Conservation (phyloP, 2,329 filamentous ascomycete genomes). For the Ophiocordyceps camponoti-floridani region DNA sequence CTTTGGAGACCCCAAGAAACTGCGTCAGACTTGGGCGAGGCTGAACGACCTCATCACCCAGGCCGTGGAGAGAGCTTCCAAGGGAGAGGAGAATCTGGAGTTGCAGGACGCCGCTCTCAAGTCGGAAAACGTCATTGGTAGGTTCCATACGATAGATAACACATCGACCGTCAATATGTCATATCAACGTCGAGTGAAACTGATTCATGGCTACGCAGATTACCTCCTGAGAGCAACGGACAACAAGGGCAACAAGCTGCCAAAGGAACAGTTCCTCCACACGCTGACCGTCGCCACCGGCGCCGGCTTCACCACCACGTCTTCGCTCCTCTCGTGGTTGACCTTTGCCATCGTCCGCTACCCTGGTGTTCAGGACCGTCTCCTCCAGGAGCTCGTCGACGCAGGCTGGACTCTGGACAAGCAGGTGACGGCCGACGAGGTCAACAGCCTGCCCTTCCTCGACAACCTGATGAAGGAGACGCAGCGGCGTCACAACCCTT, state of each 20-base stretch:
- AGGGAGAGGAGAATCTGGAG: conserved; percentile 19
- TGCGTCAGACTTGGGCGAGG: conserved; percentile 10
- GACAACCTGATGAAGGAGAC: conserved; percentile 44
- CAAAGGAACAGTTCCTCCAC: conserved; percentile 11
- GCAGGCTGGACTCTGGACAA: conserved; percentile 23
- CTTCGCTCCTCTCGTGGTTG: conserved; percentile 38
- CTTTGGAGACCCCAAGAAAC: conserved; percentile 33
- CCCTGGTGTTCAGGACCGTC: conserved; percentile 33
- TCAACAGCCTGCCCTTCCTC: conserved; percentile 28
- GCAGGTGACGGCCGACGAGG: conserved; percentile 18
- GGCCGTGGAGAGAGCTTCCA: conserved; percentile 18
- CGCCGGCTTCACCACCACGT: conserved; percentile 43
- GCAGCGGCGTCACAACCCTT: conserved; percentile 40
- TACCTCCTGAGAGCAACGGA: conserved; percentile 35
- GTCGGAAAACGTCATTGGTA: conserved; percentile 19
- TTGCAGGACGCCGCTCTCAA: conserved; percentile 30
- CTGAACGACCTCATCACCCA: conserved; percentile 14
- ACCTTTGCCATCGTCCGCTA: conserved; percentile 35
- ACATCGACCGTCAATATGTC: background rate
- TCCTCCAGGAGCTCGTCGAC: conserved; percentile 40
- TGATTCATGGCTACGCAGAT: conserved; percentile 13
- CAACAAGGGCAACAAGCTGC: conserved; percentile 33
- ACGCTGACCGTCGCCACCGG: conserved; percentile 31
- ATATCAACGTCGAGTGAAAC: background rate
- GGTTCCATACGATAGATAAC: background rate